These are phyloP conservation scores for Myrica gale DNA, from an alignment of 306 rosid species.

Conservation along the genomic window DNA sequence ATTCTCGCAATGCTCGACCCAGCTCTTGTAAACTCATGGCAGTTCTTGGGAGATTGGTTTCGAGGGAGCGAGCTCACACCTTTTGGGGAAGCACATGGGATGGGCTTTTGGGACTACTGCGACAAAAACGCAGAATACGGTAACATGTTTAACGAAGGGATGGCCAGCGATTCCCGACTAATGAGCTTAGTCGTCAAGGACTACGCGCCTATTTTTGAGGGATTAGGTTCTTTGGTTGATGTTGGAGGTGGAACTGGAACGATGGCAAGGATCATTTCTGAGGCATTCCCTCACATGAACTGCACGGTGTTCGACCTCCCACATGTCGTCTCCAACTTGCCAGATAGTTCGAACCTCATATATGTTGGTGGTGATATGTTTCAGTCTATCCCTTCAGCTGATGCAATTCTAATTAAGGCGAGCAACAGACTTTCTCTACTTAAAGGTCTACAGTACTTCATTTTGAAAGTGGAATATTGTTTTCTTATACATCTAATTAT, in stretches of 20 bases:
- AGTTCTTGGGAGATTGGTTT: slow-evolving; percentile 35
- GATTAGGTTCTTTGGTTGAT: background rate
- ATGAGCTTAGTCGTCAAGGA: slow-evolving; percentile 33
- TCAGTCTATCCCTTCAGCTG: background rate
- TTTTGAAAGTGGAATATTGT: background rate
- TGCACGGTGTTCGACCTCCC: background rate
- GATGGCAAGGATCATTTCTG: background rate
- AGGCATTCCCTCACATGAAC: background rate
- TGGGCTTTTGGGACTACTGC: slow-evolving; percentile 35
- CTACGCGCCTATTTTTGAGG: background rate
- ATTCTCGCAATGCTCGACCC: slow-evolving; percentile 27
- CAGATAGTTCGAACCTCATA: background rate
- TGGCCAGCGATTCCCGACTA: slow-evolving; percentile 47
- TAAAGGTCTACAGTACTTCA: no score
- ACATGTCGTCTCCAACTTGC: background rate
- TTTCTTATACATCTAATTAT: no score
- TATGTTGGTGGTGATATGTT: background rate
- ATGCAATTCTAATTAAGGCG: background rate
- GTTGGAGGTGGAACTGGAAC: background rate
- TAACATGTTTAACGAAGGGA: slow-evolving; percentile 32
- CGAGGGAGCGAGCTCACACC: slow-evolving; percentile 16
- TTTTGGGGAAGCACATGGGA: slow-evolving; percentile 35
- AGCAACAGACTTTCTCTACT: background rate
- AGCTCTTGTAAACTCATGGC: slow-evolving; percentile 28
- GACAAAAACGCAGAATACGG: slow-evolving; percentile 12